Evolutionary conservation across 306 rosid species (phyloP), one percentile per base, ranked within the genome.

Genomic region (Quercus cerris): DNA sequence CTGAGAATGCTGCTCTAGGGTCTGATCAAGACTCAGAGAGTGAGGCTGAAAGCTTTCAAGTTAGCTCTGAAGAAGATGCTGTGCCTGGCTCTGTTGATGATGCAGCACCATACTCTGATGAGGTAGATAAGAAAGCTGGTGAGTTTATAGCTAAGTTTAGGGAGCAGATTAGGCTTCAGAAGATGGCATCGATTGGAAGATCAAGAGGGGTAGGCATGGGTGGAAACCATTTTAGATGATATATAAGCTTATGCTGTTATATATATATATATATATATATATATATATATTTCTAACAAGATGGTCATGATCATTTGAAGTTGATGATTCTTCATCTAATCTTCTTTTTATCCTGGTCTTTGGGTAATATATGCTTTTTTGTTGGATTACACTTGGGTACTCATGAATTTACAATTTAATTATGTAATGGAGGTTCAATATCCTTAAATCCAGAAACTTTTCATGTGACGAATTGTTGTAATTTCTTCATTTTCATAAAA

Each of bases 111-210:
- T 97, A 92, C 81, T 83, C 94, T 51, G 67, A 81, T 28, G 97
- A 93, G 89, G 99, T 96, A 51, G 99, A 93, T 64, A 93, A 91
- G 94, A 96, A 93, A 88, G 99, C 97, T 6, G 91, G 94, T 27
- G 98, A 90, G 82, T 96, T 96, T 78, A 96, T 96, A 77, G 99
- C 97, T 20, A 96, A 87, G 86, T 96, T 96, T 80, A 87, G 93
- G 84, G 94, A 91, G 23, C 98, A 93, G 78, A 93, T 96, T 75
- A 89, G 91, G 87, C 98, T 91, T 77, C 99, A 96, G 81, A 96
- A 94, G 83, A 75, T 82, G 79, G 94, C 88, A 68, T 88, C 98
- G 14, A 57, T 85, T 23, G 92, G 88, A 27, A 90, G 93, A 78
- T 86, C 93, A 83, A 93, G 88, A 86, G 94, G 90, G 56, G 85